These are phyloP conservation scores for Camellia oleifera DNA, from an alignment of 179 eudicot species.

Conservation along the genomic window DNA sequence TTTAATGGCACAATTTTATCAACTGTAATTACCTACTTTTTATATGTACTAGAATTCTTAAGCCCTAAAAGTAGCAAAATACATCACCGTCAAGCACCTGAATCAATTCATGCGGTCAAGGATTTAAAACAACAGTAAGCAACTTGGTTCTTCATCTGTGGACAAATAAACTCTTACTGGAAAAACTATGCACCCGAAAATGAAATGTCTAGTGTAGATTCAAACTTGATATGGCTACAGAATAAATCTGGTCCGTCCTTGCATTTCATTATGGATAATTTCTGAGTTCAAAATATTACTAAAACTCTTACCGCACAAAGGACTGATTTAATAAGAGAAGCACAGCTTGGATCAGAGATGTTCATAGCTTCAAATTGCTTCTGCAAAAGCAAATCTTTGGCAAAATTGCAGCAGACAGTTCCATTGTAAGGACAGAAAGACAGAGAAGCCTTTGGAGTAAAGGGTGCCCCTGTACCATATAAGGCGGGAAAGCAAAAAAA, in stretches of 20 bases:
- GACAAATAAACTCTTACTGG: slow-evolving; percentile 11
- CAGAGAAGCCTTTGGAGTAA: slow-evolving; percentile 46
- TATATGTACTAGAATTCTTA: not conserved
- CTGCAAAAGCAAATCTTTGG: slow-evolving; percentile 50
- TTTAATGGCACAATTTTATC: not conserved
- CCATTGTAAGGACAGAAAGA: slow-evolving; percentile 65
- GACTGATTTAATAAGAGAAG: slow-evolving; percentile 57
- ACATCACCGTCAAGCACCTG: slow-evolving; percentile 3
- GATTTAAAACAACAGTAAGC: not conserved
- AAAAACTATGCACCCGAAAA: too few species aligned
- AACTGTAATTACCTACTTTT: not conserved
- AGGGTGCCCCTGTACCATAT: slow-evolving; percentile 51
- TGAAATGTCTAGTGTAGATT: too few species aligned
- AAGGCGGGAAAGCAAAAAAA: not conserved
- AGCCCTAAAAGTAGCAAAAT: not conserved
- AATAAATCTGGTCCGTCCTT: too few species aligned
- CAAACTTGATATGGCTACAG: too few species aligned
- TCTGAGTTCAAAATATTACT: too few species aligned
- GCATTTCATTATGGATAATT: too few species aligned
- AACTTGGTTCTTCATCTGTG: not conserved
- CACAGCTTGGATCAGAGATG: slow-evolving; percentile 65
- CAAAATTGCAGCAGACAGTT: slow-evolving; percentile 58
- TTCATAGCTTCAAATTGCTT: slow-evolving; percentile 59
- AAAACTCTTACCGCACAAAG: slow-evolving; percentile 66
- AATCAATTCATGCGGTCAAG: not conserved